phyloP scores from a whole-genome alignment of 768 basidiomycete species.

The Mycena olivaceomarginata region DNA sequence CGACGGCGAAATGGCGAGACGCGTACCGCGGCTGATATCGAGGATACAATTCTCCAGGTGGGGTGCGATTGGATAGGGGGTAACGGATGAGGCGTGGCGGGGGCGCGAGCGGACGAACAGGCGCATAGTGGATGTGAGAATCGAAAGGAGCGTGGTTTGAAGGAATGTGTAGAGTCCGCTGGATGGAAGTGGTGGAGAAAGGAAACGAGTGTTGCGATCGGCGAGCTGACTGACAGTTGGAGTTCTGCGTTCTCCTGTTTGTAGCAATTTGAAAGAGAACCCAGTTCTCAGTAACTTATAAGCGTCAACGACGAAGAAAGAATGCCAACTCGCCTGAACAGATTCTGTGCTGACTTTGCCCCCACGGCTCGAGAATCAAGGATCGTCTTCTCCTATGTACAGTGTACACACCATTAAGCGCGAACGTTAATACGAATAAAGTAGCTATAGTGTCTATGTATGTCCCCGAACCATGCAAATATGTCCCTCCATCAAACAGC shows the following conservation, averaged over 20 bases:
- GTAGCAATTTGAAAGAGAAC: no score
- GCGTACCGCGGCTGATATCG: slow-evolving; percentile 28
- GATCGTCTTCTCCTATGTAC: slow-evolving; percentile 13
- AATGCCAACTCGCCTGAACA: background rate
- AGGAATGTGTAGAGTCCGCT: slow-evolving; percentile 32
- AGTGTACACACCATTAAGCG: slow-evolving; percentile 10
- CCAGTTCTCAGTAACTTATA: background rate
- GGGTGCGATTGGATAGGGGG: slow-evolving; percentile 34
- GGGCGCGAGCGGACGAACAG: slow-evolving; percentile 20
- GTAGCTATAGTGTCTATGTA: slow-evolving; percentile 2
- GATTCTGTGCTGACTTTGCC: background rate
- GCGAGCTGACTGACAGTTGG: background rate
- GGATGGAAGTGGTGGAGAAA: slow-evolving; percentile 12
- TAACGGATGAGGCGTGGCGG: slow-evolving; percentile 3
- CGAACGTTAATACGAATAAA: slow-evolving; percentile 32
- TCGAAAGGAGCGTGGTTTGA: slow-evolving; percentile 40
- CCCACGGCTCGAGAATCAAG: background rate
- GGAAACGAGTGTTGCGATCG: background rate
- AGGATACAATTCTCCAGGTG: slow-evolving; percentile 31
- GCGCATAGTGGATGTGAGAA: slow-evolving; percentile 27
- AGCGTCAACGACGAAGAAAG: background rate
- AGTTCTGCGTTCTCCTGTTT: background rate
- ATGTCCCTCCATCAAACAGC: slow-evolving; percentile 24
- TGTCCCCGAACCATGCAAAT: background rate
- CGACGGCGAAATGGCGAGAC: background rate